Conservation (phyloP, 306 rosid species). For the Pyrus betulifolia region DNA sequence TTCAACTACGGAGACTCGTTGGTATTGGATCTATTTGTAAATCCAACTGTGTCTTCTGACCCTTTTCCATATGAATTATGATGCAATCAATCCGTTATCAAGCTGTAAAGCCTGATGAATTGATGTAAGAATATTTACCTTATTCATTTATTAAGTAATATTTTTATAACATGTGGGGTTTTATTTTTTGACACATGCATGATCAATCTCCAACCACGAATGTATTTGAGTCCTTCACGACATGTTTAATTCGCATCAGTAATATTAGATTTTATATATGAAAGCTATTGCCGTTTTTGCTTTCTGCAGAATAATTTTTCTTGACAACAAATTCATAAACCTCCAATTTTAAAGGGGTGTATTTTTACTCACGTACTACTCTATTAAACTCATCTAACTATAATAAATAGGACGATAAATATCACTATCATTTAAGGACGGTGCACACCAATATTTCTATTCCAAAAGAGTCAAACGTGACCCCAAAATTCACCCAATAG, state of each 20-base stretch:
- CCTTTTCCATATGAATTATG: neutral
- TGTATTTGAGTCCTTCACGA: slow-evolving; percentile 59
- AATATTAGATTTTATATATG: slow-evolving; percentile 1
- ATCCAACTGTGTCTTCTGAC: neutral
- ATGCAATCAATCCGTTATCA: slow-evolving; percentile 30
- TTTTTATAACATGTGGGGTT: slow-evolving; percentile 27
- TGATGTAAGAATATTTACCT: slow-evolving; percentile 35
- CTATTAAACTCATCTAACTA: neutral
- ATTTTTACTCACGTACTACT: fast-evolving
- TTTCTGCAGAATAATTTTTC: neutral
- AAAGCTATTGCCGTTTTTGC: neutral
- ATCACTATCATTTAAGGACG: no score
- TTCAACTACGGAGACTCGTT: neutral
- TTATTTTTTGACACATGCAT: slow-evolving; percentile 35
- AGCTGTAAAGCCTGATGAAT: slow-evolving; percentile 40
- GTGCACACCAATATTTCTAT: no score
- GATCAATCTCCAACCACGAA: slow-evolving; percentile 9
- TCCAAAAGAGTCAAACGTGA: neutral
- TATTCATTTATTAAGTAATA: neutral
- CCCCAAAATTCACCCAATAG: neutral
- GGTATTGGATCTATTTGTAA: neutral
- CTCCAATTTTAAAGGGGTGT: neutral
- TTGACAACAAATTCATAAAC: slow-evolving; percentile 2
- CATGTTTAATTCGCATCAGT: slow-evolving; percentile 19
- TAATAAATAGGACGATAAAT: no score